Evolutionary conservation across 352 stramenopile genomes (phyloP).

Genomic region (Pythium insidiosum): DNA sequence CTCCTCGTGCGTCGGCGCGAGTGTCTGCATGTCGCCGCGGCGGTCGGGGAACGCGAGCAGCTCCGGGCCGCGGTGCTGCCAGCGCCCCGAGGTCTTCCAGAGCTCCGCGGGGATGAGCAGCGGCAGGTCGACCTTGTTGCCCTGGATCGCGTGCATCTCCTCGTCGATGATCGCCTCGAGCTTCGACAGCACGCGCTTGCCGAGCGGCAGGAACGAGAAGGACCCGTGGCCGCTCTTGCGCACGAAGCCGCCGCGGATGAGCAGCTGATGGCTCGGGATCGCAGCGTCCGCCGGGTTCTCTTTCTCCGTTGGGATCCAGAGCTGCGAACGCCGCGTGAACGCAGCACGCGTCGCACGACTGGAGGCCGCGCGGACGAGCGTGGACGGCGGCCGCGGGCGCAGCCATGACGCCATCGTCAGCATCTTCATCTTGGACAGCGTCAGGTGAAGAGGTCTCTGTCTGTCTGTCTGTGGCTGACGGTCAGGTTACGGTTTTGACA

Average conservation of each 20-base stretch:
- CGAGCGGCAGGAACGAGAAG: slow-evolving; percentile 76
- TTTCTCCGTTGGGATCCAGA: slow-evolving; percentile 76
- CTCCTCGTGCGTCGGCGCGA: slow-evolving; percentile 82
- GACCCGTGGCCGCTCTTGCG: slow-evolving; percentile 78
- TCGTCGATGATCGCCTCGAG: slow-evolving; percentile 79
- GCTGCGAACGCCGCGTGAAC: slow-evolving; percentile 22
- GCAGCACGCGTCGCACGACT: too few relatives aligned
- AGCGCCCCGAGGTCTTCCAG: slow-evolving; percentile 79
- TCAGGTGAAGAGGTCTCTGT: too few relatives aligned
- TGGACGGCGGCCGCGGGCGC: too few relatives aligned
- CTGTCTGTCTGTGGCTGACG: too few relatives aligned
- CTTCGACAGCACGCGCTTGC: slow-evolving; percentile 59
- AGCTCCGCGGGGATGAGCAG: slow-evolving; percentile 66
- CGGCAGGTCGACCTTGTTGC: slow-evolving; percentile 79
- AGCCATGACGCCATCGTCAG: too few relatives aligned
- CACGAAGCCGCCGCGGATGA: slow-evolving; percentile 80
- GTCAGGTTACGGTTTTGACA: too few relatives aligned
- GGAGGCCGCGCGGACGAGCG: too few relatives aligned
- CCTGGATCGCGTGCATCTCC: slow-evolving; percentile 70
- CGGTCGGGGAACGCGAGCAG: slow-evolving; percentile 81
- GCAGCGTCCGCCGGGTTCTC: slow-evolving; percentile 69
- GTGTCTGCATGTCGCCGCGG: slow-evolving; percentile 48
- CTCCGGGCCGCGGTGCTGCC: slow-evolving; percentile 73
- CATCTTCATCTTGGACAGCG: too few relatives aligned
- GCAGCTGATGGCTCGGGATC: slow-evolving; percentile 77